Conservation (phyloP, 163 green algal genomes). For the Smithsoniella earleae region DNA sequence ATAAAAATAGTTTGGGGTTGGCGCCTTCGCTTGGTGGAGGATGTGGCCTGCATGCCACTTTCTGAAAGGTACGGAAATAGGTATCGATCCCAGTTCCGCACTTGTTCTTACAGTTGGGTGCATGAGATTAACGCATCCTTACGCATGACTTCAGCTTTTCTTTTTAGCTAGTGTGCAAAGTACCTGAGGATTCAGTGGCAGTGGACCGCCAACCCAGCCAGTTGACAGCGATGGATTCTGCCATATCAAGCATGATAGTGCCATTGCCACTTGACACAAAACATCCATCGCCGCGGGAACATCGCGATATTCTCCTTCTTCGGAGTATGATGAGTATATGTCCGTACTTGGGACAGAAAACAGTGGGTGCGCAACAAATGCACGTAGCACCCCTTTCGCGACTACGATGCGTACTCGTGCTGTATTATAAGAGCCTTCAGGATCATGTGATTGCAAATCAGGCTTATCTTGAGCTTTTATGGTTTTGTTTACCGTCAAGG, state of each 20-base stretch:
- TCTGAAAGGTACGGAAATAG: no score
- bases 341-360: conserved; percentile 37
- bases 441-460: neutral
- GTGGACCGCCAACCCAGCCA: conserved; percentile 11
- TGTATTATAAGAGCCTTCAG: neutral
- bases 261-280: conserved; percentile 75
- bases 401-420: neutral
- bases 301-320: neutral
- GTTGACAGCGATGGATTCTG: neutral
- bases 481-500: conserved; percentile 30
- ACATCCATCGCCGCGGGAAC: conserved; percentile 37
- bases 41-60: no score
- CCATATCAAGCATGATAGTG: conserved; percentile 60
- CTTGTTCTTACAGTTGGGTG: no score
- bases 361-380: conserved; percentile 78
- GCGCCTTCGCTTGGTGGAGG: no score
- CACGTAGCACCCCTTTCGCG: conserved; percentile 52
- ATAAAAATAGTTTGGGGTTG: conserved; percentile 48
- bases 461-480: no score
- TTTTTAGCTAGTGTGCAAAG: no score
- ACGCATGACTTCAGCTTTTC: no score
- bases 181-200: no score
- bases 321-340: conserved; percentile 35
- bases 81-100: no score
- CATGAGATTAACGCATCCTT: no score